phyloP scores from a whole-genome alignment of 2,329 filamentous ascomycete species.

The Aspergillus thermomutatus region DNA sequence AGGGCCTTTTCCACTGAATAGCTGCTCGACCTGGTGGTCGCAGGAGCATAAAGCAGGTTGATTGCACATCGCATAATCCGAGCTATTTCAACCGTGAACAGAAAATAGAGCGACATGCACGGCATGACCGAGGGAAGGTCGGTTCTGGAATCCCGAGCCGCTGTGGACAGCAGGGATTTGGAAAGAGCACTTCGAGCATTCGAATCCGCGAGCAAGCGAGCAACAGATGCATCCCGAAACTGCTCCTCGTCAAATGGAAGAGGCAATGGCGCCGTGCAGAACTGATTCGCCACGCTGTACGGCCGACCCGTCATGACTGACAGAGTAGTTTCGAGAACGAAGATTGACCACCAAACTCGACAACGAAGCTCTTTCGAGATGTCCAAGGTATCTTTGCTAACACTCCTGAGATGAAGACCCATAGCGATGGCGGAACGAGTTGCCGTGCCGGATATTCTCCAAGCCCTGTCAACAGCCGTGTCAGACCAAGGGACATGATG shows the following conservation, averaged over 20 bases:
- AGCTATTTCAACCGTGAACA: neutral
- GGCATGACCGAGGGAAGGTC: neutral
- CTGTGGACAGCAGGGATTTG: neutral
- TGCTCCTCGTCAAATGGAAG: conserved; percentile 28
- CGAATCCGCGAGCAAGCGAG: conserved; percentile 1
- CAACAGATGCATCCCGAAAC: conserved; percentile 20
- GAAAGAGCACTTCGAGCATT: neutral
- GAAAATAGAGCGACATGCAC: neutral
- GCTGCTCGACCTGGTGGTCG: neutral
- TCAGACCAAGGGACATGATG: neutral
- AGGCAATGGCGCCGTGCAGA: conserved; percentile 27
- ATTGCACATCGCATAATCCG: neutral
- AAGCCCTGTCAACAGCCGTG: conserved; percentile 27
- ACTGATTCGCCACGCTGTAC: conserved; percentile 30
- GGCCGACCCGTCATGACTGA: conserved; percentile 40
- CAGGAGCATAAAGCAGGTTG: neutral
- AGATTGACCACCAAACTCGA: conserved; percentile 41
- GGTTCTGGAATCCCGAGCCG: neutral
- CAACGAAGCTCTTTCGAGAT: conserved; percentile 39
- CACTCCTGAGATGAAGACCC: conserved; percentile 39
- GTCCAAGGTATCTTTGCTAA: conserved; percentile 29
- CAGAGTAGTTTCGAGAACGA: conserved; percentile 36
- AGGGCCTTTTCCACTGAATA: neutral
- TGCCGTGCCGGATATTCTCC: conserved; percentile 36
- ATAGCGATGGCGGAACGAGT: conserved; percentile 38